These are phyloP conservation scores for Lasiosphaeria hispida DNA, from an alignment of 495 filamentous ascomycete genomes.

Conservation along the genomic window DNA sequence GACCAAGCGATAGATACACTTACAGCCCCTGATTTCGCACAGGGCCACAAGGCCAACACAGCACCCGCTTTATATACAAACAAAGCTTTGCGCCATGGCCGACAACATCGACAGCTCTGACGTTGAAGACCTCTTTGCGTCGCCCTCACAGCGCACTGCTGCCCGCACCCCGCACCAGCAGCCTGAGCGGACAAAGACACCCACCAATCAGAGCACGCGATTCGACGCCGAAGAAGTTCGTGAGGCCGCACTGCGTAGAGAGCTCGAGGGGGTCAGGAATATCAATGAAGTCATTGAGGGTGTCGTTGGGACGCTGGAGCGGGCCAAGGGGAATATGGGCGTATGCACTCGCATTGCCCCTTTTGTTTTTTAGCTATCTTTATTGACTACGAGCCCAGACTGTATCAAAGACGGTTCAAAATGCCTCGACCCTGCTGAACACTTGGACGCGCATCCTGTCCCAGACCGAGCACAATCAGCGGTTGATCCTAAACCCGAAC, in stretches of 20 bases:
- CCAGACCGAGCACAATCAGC: conserved; percentile 95
- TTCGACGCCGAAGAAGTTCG: conserved; percentile 68
- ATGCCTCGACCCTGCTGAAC: conserved; percentile 89
- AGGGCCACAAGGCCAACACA: not conserved
- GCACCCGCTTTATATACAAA: not conserved
- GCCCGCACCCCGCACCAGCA: conserved; percentile 9
- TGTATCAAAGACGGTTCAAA: conserved; percentile 78
- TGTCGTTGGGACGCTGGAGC: conserved; percentile 73
- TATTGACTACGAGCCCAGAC: conserved; percentile 49
- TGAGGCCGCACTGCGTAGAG: conserved; percentile 68
- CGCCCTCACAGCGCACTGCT: conserved; percentile 52
- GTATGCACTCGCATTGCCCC: conserved; percentile 42
- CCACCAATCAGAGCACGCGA: conserved; percentile 52
- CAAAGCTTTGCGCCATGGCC: conserved; percentile 17
- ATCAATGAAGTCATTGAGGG: conserved; percentile 87
- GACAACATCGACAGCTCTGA: conserved; percentile 28
- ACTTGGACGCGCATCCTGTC: conserved; percentile 95
- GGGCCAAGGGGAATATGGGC: conserved; percentile 87
- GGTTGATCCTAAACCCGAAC: conserved; percentile 78
- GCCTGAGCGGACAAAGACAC: conserved; percentile 33
- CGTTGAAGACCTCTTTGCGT: conserved; percentile 64
- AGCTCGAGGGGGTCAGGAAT: conserved; percentile 76
- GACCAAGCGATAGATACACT: not conserved
- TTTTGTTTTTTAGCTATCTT: not conserved
- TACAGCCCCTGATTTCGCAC: not conserved